phyloP scores from a whole-genome alignment of 1,284 basidiomycete genomes.

The Ceratobasidium sp. region DNA sequence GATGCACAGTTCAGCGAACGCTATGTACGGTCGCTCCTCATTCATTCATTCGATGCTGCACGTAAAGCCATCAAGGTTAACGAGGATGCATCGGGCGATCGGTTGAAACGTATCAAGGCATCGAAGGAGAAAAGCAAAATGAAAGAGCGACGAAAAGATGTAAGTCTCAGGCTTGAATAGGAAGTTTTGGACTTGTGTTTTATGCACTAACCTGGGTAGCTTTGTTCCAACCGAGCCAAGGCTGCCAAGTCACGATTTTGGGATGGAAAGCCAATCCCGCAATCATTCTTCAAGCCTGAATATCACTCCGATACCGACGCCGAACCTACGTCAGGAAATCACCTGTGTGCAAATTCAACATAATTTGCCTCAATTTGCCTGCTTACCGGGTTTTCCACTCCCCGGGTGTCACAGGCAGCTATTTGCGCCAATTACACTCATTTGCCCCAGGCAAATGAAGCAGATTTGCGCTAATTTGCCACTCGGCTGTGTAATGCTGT shows the following conservation, averaged over 20 bases:
- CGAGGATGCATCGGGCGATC: not conserved
- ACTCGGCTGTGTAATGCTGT: too few relatives aligned
- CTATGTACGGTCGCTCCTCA: not conserved
- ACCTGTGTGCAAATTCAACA: too few relatives aligned
- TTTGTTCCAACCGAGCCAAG: not conserved
- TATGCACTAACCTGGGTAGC: not conserved
- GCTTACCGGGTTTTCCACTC: too few relatives aligned
- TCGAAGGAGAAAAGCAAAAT: constrained; percentile 1
- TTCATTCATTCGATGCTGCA: not conserved
- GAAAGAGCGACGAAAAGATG: not conserved
- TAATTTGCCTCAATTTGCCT: too few relatives aligned
- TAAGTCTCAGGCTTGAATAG: not conserved
- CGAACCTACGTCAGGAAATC: too few relatives aligned
- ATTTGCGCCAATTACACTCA: too few relatives aligned
- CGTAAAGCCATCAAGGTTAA: not conserved
- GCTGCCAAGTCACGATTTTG: not conserved
- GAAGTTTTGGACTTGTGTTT: not conserved
- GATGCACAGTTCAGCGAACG: not conserved
- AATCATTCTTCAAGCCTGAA: not conserved
- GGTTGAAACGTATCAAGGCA: not conserved
- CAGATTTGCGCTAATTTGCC: too few relatives aligned
- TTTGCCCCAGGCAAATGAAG: too few relatives aligned
- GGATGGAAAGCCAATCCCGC: not conserved
- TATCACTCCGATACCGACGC: constrained; percentile 5
- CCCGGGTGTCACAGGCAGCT: too few relatives aligned